Evolutionary conservation across 2,329 filamentous ascomycete genomes (phyloP).

Genomic region (Pseudocercospora fuligena): DNA sequence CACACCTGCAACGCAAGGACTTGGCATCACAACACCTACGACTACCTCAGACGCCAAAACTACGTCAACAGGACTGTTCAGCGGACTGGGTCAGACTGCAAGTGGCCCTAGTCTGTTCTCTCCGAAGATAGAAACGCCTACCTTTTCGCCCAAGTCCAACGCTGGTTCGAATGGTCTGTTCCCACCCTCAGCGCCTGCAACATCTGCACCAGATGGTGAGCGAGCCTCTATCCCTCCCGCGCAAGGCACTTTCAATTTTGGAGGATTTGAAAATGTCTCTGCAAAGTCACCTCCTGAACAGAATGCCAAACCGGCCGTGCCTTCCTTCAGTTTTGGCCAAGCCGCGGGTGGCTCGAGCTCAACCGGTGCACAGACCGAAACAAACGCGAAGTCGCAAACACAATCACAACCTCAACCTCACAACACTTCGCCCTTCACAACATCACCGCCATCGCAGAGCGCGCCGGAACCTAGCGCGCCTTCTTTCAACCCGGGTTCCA

Average conservation of each 20-base stretch:
- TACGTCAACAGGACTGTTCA: not conserved
- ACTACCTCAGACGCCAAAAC: not conserved
- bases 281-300: not conserved
- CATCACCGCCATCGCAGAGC: conserved; percentile 17
- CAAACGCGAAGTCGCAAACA: conserved; percentile 24
- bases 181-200: conserved; percentile 5
- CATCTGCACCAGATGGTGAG: not conserved
- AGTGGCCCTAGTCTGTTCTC: not conserved
- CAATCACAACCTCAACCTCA: conserved; percentile 22
- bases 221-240: not conserved
- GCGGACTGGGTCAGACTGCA: not conserved
- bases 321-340: conserved; percentile 8
- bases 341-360: conserved; percentile 15
- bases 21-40: not conserved
- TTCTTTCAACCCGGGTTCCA: conserved; percentile 18
- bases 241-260: not conserved
- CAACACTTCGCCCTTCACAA: conserved; percentile 4
- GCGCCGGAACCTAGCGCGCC: conserved; percentile 16
- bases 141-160: not conserved
- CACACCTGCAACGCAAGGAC: not conserved
- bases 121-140: not conserved
- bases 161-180: conserved; percentile 11
- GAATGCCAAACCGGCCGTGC: not conserved
- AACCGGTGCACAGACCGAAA: conserved; percentile 27
- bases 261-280: not conserved